These are phyloP conservation scores for Kuraishia molischiana DNA, from an alignment of 805 yeast genomes.

Conservation along the genomic window DNA sequence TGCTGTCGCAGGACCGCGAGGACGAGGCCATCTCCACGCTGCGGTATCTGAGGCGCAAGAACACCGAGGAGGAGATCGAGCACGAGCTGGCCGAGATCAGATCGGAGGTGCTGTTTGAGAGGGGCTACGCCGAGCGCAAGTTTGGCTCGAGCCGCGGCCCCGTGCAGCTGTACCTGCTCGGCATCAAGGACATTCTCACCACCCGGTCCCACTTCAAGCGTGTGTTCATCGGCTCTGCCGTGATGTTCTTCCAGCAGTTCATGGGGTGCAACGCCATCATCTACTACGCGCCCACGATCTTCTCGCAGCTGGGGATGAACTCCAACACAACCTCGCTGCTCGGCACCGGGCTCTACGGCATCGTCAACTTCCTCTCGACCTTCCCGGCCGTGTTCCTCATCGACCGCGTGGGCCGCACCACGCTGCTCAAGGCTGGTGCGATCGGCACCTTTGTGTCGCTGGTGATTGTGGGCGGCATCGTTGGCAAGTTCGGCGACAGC, in stretches of 20 bases:
- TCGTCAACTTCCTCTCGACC: constrained; percentile 15
- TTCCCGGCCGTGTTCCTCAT: constrained; percentile 10
- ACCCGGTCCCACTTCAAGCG: constrained; percentile 22
- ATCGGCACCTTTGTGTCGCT: constrained; percentile 8
- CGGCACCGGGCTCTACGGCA: constrained; percentile 15
- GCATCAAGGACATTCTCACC: constrained; percentile 32
- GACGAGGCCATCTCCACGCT: constrained; percentile 32
- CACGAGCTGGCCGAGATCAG: constrained; percentile 50
- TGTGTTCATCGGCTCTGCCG: constrained; percentile 14
- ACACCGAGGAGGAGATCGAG: constrained; percentile 33
- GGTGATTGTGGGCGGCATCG: constrained; percentile 11
- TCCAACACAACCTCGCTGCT: constrained; percentile 13
- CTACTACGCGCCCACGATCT: constrained; percentile 36
- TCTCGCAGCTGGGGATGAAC: constrained; percentile 33
- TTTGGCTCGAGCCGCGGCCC: constrained; percentile 16
- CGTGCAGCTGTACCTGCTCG: constrained; percentile 27
- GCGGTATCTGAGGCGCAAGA: constrained; percentile 29
- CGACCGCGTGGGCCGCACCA: constrained; percentile 15
- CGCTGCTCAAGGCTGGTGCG: constrained; percentile 10
- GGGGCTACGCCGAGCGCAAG: constrained; percentile 11
- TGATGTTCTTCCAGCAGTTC: constrained; percentile 16
- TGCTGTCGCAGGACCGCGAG: constrained; percentile 31
- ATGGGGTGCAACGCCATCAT: constrained; percentile 37
- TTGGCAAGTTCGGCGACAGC: constrained; percentile 14
- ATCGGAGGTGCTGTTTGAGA: constrained; percentile 31